Base-by-base conservation (phyloP, 2,329 filamentous ascomycete genomes). In the Corniculantispora saksenae region DNA sequence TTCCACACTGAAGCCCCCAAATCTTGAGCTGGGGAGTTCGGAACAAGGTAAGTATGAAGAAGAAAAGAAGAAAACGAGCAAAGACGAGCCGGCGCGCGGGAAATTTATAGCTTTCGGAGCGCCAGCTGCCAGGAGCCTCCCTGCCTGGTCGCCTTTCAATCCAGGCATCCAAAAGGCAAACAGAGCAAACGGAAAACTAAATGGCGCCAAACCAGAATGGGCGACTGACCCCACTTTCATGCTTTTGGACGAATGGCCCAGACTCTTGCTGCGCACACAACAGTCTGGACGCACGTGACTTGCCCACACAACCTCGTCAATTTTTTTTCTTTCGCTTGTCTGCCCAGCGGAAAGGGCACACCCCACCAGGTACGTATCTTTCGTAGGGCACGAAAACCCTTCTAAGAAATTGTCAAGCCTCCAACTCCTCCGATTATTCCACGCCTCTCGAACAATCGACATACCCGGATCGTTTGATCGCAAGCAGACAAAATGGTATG, bases 41-140 rank as follows among this genome's bases (percentile, higher is more conserved):
- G 73, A 78, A 78, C 78, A 84, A 84, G 81, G 81, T 84, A 84
- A 84, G 82, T 84, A 83, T 84, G 79, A 82, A 79, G 77, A 81
- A 76, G 64, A 73, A 78, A 76, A 72, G 68, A 73, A 72, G 61
- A 69, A 74, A 74, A 69, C 67, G 63, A 61, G 51, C 59, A 68
- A 66, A 72, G 48, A 0, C 2, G 8, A 61, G 40, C 27, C 68
- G 55, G 35, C 27, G 48, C 64, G 54, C 8, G 25, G 9, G 1
- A 35, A 0, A 64, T 80, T 75, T 80, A 80, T 80, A 79, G 68
- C 64, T 65, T 21, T 29, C n/a, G n/a, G 4, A 32, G 60, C 43
- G 64, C 40, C 53, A 58, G 55, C 51, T 58, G 27, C 15, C 40
- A 56, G 51, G 29, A 12, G 40, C 45, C 17, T 61, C 19, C 43